phyloP scores from a whole-genome alignment of 768 basidiomycete genomes.

The Hebeloma cylindrosporum region DNA sequence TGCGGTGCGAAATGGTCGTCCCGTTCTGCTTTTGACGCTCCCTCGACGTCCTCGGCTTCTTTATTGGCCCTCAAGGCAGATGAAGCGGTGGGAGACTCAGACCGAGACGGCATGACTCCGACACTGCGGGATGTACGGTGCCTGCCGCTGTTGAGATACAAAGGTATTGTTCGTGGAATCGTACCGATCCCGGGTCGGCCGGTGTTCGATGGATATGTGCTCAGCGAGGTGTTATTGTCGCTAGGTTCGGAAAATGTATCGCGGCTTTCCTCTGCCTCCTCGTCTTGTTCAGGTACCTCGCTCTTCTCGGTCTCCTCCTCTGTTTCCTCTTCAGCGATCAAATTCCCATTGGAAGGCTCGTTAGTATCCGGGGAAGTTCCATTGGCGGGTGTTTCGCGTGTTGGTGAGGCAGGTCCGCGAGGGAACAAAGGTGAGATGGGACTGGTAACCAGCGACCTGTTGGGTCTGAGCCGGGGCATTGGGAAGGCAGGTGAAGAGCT shows the following conservation, averaged over 20 bases:
- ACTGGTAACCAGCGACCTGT: conserved; percentile 31
- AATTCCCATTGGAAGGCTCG: conserved; percentile 6
- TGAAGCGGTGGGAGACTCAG: conserved; percentile 6
- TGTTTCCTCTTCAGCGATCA: conserved; percentile 21
- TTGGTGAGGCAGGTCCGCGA: conserved; percentile 4
- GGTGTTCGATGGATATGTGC: conserved; percentile 39
- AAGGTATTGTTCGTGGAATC: conserved; percentile 55
- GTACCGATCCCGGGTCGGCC: conserved; percentile 46
- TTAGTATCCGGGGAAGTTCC: background rate
- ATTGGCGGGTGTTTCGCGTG: background rate
- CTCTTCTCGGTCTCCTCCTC: conserved; percentile 8
- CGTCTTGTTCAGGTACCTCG: conserved; percentile 5
- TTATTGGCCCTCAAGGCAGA: conserved; percentile 8
- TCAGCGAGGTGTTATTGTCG: background rate
- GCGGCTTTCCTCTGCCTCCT: conserved; percentile 8
- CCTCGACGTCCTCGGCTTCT: conserved; percentile 9
- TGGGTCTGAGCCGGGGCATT: conserved; percentile 26
- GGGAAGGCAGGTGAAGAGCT: conserved; percentile 9
- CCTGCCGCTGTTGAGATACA: conserved; percentile 34
- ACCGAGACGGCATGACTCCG: conserved; percentile 17
- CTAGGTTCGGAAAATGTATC: conserved; percentile 2
- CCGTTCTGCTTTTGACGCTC: background rate
- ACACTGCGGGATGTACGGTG: conserved; percentile 24
- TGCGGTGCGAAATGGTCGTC: too few species aligned
- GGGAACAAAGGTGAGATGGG: conserved; percentile 34